Percentiles rank a stretch among this genome's conserved stretches.
Conservation (phyloP, 208 protist species). For the Balamuthia mandrillaris region DNA sequence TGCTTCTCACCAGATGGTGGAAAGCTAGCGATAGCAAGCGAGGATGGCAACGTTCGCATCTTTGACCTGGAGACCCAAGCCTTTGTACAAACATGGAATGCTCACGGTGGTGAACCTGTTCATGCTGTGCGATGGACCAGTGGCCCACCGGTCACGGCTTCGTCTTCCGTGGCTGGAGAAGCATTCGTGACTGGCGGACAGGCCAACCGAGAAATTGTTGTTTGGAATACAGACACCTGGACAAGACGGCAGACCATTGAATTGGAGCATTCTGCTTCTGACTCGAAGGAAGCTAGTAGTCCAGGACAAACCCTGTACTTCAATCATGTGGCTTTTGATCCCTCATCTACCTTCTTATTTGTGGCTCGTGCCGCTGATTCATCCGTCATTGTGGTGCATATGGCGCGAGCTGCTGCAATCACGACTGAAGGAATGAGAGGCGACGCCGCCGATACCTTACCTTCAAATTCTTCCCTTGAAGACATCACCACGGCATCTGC, state of each 20-base stretch:
- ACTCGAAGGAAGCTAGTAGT: neutral
- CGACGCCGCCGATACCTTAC: too few species aligned
- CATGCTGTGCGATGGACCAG: neutral
- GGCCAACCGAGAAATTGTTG: neutral
- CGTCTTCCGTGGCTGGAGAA: neutral
- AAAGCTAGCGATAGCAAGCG: neutral
- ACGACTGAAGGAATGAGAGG: too few species aligned
- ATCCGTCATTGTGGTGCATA: conserved; percentile 11
- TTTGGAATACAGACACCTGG: neutral
- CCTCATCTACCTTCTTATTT: conserved; percentile 8
- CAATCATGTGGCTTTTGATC: conserved; percentile 19
- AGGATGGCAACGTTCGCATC: neutral
- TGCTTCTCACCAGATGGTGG: neutral
- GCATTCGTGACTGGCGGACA: neutral
- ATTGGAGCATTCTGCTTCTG: neutral
- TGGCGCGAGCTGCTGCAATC: too few species aligned
- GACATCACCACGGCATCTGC: too few species aligned
- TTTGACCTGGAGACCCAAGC: neutral
- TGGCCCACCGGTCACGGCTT: neutral
- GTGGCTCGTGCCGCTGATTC: neutral
- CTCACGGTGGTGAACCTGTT: neutral
- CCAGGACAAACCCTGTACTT: neutral
- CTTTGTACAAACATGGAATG: neutral
- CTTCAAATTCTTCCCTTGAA: too few species aligned
- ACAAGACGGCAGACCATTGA: conserved; percentile 7